Evolutionary conservation across 202 grass and related monocot species (phyloP).

Genomic region (Setaria italica): DNA sequence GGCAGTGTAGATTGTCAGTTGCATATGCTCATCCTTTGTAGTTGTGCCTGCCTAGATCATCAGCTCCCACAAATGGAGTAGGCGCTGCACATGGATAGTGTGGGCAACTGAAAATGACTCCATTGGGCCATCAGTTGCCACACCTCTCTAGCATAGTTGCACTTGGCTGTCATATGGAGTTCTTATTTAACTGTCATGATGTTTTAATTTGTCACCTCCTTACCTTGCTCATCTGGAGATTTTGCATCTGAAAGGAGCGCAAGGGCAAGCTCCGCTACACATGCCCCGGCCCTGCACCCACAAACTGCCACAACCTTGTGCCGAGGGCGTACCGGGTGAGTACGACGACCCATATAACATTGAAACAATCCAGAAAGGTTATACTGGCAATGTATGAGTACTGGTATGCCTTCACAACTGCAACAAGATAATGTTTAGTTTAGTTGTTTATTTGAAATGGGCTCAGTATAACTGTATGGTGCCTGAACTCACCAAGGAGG

Average conservation of each 20-base stretch:
- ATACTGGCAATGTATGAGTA: conserved; percentile 88
- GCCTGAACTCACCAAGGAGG: conserved; percentile 55
- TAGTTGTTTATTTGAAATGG: conserved; percentile 1
- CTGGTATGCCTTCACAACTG: conserved; percentile 89
- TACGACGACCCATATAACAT: conserved; percentile 80
- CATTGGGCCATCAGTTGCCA: too few species aligned
- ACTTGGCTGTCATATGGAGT: not conserved
- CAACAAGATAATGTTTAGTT: conserved; percentile 12
- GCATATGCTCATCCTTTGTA: too few species aligned
- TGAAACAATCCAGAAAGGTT: conserved; percentile 79
- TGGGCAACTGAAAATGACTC: too few species aligned
- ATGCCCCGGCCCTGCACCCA: conserved; percentile 51
- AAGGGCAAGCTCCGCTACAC: conserved; percentile 68
- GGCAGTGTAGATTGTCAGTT: too few species aligned
- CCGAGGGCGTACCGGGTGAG: conserved; percentile 77
- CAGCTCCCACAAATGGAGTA: too few species aligned
- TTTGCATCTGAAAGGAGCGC: conserved; percentile 75
- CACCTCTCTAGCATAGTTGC: too few species aligned
- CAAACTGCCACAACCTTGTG: conserved; percentile 76
- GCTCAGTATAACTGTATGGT: conserved; percentile 5
- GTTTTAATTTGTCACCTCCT: not conserved
- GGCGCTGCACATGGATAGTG: too few species aligned
- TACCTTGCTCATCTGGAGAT: conserved; percentile 47
- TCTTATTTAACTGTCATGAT: not conserved
- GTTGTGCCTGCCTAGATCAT: too few species aligned